Percentiles rank a stretch among this genome's conserved stretches.
Conservation (phyloP, 2,329 filamentous ascomycete species). For the Ramularia endophylla region DNA sequence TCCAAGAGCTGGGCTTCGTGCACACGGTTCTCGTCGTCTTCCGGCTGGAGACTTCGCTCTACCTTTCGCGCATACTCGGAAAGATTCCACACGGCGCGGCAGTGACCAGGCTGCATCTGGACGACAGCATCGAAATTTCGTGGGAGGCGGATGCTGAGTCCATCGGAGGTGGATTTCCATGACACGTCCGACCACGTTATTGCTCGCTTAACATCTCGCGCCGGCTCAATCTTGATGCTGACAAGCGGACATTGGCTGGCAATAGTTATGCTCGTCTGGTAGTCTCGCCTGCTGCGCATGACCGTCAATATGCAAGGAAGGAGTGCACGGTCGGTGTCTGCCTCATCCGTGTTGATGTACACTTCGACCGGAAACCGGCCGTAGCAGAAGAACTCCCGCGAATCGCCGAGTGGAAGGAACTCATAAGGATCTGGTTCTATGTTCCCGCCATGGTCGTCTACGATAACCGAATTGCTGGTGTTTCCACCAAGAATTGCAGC, state of each 20-base stretch:
- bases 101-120: constrained; percentile 70
- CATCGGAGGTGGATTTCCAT: constrained; percentile 65
- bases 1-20: constrained; percentile 65
- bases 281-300: constrained; percentile 62
- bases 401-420: constrained; percentile 72
- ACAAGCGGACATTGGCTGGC: constrained; percentile 74
- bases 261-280: constrained; percentile 65
- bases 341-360: constrained; percentile 66
- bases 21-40: constrained; percentile 62
- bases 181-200: constrained; percentile 75
- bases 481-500: constrained; percentile 62
- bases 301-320: constrained; percentile 74
- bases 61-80: constrained; percentile 78
- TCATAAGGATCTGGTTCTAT: constrained; percentile 48
- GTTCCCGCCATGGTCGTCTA: constrained; percentile 8
- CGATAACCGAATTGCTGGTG: constrained; percentile 16
- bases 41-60: constrained; percentile 62
- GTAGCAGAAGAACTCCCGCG: constrained; percentile 67
- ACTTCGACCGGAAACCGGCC: constrained; percentile 70
- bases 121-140: constrained; percentile 69
- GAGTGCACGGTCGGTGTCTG: constrained; percentile 59
- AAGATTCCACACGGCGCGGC: constrained; percentile 71
- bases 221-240: constrained; percentile 62
- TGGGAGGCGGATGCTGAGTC: constrained; percentile 64
- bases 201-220: constrained; percentile 48